phyloP scores from a whole-genome alignment of 139 green algal species.

The Desmodesmus armatus region DNA sequence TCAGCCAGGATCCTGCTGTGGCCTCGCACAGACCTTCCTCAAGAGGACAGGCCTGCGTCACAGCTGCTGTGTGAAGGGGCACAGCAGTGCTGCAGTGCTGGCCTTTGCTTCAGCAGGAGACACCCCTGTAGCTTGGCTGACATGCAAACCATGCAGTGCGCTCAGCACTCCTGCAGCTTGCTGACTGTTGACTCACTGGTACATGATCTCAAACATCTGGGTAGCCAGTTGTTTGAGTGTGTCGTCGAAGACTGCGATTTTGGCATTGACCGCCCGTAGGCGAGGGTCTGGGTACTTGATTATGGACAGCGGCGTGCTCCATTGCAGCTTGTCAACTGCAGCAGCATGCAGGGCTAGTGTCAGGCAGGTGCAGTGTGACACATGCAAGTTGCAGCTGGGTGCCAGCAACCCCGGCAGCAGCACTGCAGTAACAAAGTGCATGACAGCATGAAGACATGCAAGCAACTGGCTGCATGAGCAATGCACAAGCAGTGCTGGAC shows the following conservation, averaged over 20 bases:
- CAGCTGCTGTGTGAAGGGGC: not conserved
- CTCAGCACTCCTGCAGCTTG: too few relatives aligned
- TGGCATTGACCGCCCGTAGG: constrained; percentile 88
- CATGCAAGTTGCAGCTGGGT: not conserved
- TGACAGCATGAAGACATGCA: not conserved
- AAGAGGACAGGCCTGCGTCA: too few relatives aligned
- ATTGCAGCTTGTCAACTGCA: constrained; percentile 75
- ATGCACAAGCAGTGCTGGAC: not conserved
- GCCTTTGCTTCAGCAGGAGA: not conserved
- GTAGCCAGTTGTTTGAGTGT: constrained; percentile 77
- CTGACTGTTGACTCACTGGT: constrained; percentile 69
- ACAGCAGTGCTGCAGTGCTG: constrained; percentile 24
- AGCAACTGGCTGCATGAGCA: not conserved
- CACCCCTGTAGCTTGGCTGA: not conserved
- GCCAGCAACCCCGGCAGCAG: not conserved
- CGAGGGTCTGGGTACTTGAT: constrained; percentile 93
- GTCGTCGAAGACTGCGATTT: constrained; percentile 82
- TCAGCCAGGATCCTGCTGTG: too few relatives aligned
- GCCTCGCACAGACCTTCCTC: too few relatives aligned
- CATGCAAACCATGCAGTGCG: not conserved
- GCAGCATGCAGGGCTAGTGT: not conserved
- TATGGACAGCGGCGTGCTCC: constrained; percentile 78
- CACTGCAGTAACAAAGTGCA: not conserved
- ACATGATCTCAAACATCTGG: constrained; percentile 98
- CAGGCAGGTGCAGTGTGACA: not conserved